Percentiles rank a stretch among this genome's conserved stretches.
phyloP scores from a whole-genome alignment of 495 filamentous ascomycete genomes.

The Pyrenula massariospora region DNA sequence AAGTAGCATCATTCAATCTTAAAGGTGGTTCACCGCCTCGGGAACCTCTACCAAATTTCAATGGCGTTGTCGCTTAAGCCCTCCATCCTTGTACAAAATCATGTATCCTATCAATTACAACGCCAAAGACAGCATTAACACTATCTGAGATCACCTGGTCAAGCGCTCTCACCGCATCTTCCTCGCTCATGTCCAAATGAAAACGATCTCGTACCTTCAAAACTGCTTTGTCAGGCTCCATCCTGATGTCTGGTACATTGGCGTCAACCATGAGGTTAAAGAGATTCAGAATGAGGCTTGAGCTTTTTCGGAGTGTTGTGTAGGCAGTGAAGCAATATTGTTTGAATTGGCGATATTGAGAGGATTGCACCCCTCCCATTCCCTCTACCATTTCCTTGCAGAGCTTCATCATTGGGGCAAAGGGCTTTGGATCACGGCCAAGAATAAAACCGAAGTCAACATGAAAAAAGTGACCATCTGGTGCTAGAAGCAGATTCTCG shows the following conservation, averaged over 20 bases:
- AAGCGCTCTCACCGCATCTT: conserved; percentile 81
- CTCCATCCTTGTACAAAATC: conserved; percentile 86
- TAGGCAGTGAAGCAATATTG: conserved; percentile 95
- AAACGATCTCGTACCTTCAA: conserved; percentile 92
- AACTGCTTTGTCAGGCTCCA: conserved; percentile 87
- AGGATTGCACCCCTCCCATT: conserved; percentile 75
- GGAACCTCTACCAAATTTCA: no score
- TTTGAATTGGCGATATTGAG: conserved; percentile 77
- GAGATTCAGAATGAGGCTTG: conserved; percentile 86
- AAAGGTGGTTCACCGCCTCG: no score
- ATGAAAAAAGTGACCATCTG: conserved; percentile 93
- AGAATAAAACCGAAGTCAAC: conserved; percentile 97
- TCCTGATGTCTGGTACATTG: conserved; percentile 87
- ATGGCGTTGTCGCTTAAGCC: no score
- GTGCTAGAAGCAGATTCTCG: conserved; percentile 86
- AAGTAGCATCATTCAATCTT: no score
- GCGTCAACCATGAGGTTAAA: conserved; percentile 96
- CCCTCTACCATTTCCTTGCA: conserved; percentile 97
- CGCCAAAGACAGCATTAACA: conserved; percentile 74
- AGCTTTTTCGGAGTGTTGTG: conserved; percentile 76
- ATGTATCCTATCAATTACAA: conserved; percentile 91
- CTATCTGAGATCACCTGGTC: conserved; percentile 83
- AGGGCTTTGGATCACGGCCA: conserved; percentile 93
- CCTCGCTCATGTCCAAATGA: conserved; percentile 82
- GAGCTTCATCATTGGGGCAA: conserved; percentile 92